phyloP scores from a whole-genome alignment of 179 eudicot species.

The Carnegiea gigantea region DNA sequence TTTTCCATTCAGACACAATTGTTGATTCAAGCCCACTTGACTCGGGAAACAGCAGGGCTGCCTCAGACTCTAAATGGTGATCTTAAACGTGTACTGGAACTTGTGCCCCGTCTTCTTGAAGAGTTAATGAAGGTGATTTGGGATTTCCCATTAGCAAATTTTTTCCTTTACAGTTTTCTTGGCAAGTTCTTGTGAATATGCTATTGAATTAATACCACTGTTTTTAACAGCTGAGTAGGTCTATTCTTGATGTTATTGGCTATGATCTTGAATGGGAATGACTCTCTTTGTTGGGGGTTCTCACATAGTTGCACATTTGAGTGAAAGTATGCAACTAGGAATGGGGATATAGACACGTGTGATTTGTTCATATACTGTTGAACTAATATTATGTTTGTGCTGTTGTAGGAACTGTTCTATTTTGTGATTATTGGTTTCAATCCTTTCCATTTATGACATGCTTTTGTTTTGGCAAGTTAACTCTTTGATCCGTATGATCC shows the following conservation, averaged over 20 bases:
- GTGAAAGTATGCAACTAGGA: background rate
- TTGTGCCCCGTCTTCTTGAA: constrained; percentile 86
- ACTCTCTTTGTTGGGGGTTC: background rate
- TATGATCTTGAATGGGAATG: background rate
- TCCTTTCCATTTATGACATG: background rate
- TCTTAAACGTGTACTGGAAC: constrained; percentile 69
- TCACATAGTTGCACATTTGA: background rate
- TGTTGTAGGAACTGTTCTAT: background rate
- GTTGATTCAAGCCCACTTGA: constrained; percentile 84
- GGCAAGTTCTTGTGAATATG: background rate
- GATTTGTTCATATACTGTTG: background rate
- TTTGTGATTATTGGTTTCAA: background rate
- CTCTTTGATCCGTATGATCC: background rate
- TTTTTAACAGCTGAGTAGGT: background rate
- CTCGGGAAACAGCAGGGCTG: constrained; percentile 57
- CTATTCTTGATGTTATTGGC: background rate
- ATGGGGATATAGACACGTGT: background rate
- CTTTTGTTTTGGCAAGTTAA: background rate
- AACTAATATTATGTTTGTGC: background rate
- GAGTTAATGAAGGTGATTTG: constrained; percentile 72
- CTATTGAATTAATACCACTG: background rate
- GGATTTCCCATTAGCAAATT: background rate
- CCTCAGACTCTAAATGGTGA: constrained; percentile 71
- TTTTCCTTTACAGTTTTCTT: background rate
- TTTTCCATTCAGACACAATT: constrained; percentile 62